These are phyloP conservation scores for Magnusiomyces clavatus DNA, from an alignment of 1,139 yeast species.

Conservation along the genomic window DNA sequence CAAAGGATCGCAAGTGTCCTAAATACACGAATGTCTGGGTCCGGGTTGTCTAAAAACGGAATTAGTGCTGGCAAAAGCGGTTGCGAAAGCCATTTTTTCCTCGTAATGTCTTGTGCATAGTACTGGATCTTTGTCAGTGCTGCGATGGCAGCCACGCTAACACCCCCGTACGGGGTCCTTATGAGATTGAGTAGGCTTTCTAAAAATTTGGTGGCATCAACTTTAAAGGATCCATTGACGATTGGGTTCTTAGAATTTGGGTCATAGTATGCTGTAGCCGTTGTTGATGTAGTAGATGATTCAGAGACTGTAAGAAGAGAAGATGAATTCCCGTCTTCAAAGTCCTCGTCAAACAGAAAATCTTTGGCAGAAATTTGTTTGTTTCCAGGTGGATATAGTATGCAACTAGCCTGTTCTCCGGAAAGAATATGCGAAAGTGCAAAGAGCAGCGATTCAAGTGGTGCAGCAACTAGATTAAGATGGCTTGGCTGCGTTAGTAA, in stretches of 20 bases:
- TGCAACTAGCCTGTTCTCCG: conserved; percentile 15
- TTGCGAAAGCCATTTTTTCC: conserved; percentile 21
- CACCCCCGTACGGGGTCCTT: conserved; percentile 21
- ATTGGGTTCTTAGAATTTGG: conserved; percentile 12
- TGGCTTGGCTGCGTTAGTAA: conserved; percentile 11
- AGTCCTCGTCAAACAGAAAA: no score
- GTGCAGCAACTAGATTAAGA: conserved; percentile 7
- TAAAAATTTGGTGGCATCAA: conserved; percentile 13
- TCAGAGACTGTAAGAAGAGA: no score
- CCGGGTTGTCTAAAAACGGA: conserved; percentile 24
- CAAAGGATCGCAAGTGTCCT: conserved; percentile 28
- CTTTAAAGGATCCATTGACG: background rate
- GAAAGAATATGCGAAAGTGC: conserved; percentile 27
- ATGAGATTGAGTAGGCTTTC: conserved; percentile 23
- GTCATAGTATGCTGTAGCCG: no score
- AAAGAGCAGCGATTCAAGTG: conserved; percentile 23
- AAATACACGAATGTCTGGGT: conserved; percentile 25
- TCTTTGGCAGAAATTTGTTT: no score
- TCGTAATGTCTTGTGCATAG: conserved; percentile 17
- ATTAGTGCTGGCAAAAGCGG: conserved; percentile 32
- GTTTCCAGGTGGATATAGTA: no score
- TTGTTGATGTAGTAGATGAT: no score
- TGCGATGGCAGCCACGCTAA: conserved; percentile 30
- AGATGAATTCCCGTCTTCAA: no score
- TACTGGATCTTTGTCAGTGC: conserved; percentile 27